Evolutionary conservation across 306 rosid species (phyloP).

Genomic region (Prunus fruticosa): DNA sequence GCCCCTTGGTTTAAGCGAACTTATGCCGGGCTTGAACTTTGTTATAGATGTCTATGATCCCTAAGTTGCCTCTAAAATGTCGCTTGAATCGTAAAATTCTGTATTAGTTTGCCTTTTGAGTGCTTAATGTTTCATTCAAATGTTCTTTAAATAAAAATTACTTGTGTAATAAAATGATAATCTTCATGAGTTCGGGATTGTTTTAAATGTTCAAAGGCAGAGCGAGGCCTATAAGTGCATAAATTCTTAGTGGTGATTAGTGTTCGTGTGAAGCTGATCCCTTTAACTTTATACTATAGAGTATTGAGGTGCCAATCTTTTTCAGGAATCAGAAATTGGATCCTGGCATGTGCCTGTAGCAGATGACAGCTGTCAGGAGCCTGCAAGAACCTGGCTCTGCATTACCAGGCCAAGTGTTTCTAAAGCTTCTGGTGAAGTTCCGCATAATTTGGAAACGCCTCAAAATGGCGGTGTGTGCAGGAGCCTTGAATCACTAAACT

Average conservation of each 20-base stretch:
- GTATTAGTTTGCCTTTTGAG: background rate
- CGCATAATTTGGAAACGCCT: constrained; percentile 18
- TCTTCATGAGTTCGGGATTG: background rate
- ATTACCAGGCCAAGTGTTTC: constrained; percentile 43
- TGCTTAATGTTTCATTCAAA: background rate
- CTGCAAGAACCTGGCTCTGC: constrained; percentile 72
- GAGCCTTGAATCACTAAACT: background rate
- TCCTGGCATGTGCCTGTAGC: constrained; percentile 85
- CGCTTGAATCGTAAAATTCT: background rate
- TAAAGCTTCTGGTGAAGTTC: constrained; percentile 13
- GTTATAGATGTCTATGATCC: background rate
- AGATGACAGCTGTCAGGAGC: constrained; percentile 30
- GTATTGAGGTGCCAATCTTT: constrained; percentile 17
- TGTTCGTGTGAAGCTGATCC: constrained; percentile 1
- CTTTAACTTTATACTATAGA: constrained; percentile 3
- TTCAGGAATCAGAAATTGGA: constrained; percentile 80
- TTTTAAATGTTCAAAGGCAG: background rate
- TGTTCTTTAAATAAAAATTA: background rate
- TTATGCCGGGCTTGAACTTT: background rate
- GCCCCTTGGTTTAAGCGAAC: background rate
- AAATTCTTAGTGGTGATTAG: background rate
- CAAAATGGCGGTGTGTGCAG: constrained; percentile 18
- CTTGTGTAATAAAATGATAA: background rate
- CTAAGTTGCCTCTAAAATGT: background rate
- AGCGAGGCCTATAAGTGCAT: background rate